Evolutionary conservation across 441 rosid species (phyloP).

Genomic region (Croton setiger): DNA sequence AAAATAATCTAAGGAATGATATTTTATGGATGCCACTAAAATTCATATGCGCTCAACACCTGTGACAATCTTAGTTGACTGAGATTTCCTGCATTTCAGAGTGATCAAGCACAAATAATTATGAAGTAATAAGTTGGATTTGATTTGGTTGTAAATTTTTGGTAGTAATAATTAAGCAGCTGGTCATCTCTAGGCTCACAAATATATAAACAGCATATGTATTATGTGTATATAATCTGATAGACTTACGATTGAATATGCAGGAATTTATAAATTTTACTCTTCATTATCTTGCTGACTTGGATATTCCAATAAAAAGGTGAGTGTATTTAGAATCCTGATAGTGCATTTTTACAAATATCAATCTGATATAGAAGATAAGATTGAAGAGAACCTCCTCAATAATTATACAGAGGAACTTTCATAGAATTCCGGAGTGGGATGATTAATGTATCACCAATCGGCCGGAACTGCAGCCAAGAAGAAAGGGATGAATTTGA

Average conservation of each 20-base stretch:
- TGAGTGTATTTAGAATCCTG: conserved; percentile 19
- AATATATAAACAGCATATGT: neutral
- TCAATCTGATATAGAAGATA: neutral
- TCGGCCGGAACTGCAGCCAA: conserved; percentile 98
- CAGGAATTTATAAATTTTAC: conserved; percentile 88
- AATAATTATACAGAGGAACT: conserved; percentile 66
- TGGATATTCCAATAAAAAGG: conserved; percentile 99
- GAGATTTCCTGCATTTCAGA: neutral
- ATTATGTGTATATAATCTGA: conserved; percentile 19
- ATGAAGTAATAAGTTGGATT: neutral
- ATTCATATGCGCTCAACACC: neutral
- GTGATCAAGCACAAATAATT: neutral
- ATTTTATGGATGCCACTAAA: neutral
- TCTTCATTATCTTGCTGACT: conserved; percentile 89
- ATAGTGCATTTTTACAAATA: conserved; percentile 7
- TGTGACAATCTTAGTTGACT: neutral
- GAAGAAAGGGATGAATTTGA: conserved; percentile 98
- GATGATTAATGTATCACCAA: conserved; percentile 96
- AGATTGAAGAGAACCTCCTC: neutral
- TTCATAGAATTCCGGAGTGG: conserved; percentile 97
- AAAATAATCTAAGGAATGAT: neutral
- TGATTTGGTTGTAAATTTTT: neutral
- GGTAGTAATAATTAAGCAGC: neutral
- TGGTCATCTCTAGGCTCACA: conserved; percentile 7
- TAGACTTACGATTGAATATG: conserved; percentile 25